Evolutionary conservation across 306 rosid genomes (phyloP).

Genomic region (Vachellia collinsii): DNA sequence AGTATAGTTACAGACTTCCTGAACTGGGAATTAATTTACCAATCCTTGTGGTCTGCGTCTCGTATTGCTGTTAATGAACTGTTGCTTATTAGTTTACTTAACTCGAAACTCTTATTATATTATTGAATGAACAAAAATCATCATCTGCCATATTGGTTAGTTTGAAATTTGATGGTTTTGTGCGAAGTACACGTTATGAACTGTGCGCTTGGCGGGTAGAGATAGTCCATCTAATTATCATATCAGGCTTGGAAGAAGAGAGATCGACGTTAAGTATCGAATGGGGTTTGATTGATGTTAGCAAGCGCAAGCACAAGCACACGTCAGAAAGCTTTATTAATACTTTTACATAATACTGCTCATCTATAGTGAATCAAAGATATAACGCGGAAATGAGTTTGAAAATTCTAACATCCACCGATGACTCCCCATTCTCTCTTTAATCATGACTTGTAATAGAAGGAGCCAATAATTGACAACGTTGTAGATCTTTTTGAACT

Average conservation of each 20-base stretch:
- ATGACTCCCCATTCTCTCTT: not conserved
- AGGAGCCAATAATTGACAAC: conserved; percentile 26
- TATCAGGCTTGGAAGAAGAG: not conserved
- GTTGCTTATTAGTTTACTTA: no score
- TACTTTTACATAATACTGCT: not conserved
- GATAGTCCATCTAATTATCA: not conserved
- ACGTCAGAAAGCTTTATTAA: not conserved
- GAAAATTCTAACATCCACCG: conserved; percentile 40
- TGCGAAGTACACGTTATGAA: not conserved
- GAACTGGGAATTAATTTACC: not conserved
- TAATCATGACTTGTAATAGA: conserved; percentile 21
- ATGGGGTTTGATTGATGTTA: not conserved
- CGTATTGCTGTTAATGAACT: not conserved
- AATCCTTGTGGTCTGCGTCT: not conserved
- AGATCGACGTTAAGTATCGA: not conserved
- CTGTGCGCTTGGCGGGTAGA: not conserved
- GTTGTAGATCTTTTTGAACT: conserved; percentile 5
- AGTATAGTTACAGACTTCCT: not conserved
- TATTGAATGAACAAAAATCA: no score
- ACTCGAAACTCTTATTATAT: no score
- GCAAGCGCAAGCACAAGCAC: not conserved
- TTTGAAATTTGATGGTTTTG: not conserved
- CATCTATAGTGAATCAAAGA: not conserved
- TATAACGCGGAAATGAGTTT: conserved; percentile 44
- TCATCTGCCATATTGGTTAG: not conserved